Evolutionary conservation across 306 rosid genomes (phyloP).

Genomic region (Pueraria montana): DNA sequence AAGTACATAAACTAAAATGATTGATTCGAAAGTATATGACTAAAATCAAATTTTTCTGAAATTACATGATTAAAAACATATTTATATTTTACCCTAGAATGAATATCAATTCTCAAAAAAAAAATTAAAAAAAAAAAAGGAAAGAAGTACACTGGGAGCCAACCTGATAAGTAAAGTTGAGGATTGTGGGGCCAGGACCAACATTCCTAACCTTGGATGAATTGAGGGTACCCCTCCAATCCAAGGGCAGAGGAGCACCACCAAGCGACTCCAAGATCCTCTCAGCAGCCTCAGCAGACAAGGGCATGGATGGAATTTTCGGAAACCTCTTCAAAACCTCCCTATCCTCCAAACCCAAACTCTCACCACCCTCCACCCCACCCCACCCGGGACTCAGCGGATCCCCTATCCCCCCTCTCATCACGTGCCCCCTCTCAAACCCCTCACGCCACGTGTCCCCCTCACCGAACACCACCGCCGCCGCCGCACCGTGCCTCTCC

Average conservation of each 20-base stretch:
- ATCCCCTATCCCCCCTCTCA: constrained; percentile 75
- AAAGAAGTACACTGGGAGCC: not conserved
- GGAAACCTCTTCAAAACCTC: constrained; percentile 70
- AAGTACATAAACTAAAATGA: too few relatives aligned
- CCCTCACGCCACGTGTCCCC: constrained; percentile 58
- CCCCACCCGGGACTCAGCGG: constrained; percentile 83
- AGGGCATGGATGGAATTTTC: constrained; percentile 78
- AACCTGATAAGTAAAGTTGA: constrained; percentile 74
- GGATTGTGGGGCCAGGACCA: constrained; percentile 72
- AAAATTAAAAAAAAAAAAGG: too few relatives aligned
- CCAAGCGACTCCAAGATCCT: constrained; percentile 55
- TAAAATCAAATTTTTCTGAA: too few relatives aligned
- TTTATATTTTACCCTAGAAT: too few relatives aligned
- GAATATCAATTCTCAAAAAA: too few relatives aligned
- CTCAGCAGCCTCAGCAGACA: constrained; percentile 64
- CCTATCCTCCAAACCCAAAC: constrained; percentile 57
- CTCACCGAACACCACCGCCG: constrained; percentile 63
- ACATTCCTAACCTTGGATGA: constrained; percentile 40
- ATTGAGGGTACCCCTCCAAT: constrained; percentile 52
- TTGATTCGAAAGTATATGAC: too few relatives aligned
- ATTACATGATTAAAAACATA: too few relatives aligned
- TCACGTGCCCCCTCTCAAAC: constrained; percentile 79
- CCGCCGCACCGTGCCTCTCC: constrained; percentile 61
- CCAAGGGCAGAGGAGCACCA: constrained; percentile 53
- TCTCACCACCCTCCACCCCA: constrained; percentile 66